Percentiles rank a stretch among this genome's conserved stretches.
phyloP scores from a whole-genome alignment of 768 basidiomycete genomes.

The Coprinellus micaceus region DNA sequence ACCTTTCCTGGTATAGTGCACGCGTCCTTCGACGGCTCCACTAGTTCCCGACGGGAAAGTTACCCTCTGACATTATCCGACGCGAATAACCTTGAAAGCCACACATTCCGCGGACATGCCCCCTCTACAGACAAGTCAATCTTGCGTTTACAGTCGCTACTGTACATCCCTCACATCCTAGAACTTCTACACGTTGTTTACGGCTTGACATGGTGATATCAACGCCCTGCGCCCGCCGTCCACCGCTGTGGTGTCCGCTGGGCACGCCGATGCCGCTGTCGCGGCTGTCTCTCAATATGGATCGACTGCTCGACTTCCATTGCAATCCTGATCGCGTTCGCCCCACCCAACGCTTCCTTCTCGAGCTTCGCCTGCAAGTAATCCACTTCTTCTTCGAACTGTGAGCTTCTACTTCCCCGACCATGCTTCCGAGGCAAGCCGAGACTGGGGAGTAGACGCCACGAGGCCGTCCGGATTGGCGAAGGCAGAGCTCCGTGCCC shows the following conservation, averaged over 20 bases:
- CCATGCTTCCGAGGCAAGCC: not conserved
- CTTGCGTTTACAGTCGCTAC: not conserved
- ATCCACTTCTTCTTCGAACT: slow-evolving; percentile 5
- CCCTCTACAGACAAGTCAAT: not conserved
- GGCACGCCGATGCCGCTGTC: not conserved
- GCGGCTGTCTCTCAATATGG: not conserved
- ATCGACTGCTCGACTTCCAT: slow-evolving; percentile 1
- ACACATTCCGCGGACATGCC: not conserved
- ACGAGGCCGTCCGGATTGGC: not conserved
- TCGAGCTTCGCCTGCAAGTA: slow-evolving; percentile 5
- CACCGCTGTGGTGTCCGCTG: not conserved
- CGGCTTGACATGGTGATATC: not conserved
- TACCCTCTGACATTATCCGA: not conserved
- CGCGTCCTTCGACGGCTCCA: too few relatives aligned
- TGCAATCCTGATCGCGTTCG: not conserved
- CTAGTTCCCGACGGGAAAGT: too few relatives aligned
- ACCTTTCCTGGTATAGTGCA: too few relatives aligned
- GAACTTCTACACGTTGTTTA: not conserved
- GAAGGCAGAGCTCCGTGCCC: not conserved
- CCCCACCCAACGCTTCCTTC: slow-evolving; percentile 2
- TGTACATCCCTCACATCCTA: not conserved
- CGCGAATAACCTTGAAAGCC: not conserved
- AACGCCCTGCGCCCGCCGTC: too few relatives aligned
- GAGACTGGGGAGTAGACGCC: slow-evolving; percentile 3
- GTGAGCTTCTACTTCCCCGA: not conserved